Evolutionary conservation across 169 alveolate species (phyloP).

Genomic region (Eimeria sp.): DNA sequence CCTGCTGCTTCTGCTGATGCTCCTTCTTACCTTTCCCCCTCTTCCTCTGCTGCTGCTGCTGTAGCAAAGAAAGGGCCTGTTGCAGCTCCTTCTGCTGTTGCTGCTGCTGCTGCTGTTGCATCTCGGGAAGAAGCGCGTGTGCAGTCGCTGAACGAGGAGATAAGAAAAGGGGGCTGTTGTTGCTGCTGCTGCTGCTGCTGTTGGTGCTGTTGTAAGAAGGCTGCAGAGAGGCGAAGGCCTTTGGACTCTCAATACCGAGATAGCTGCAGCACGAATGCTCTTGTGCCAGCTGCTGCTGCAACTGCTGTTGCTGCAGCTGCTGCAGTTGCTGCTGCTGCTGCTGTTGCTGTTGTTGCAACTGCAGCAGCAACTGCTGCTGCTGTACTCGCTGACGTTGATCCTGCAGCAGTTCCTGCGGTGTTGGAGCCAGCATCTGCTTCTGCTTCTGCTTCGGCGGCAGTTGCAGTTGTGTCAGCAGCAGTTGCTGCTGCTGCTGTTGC

Average conservation of each 20-base stretch:
- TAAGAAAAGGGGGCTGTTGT: not conserved
- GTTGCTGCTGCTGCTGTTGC: conserved; percentile 24
- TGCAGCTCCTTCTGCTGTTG: not conserved
- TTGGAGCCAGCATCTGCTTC: not conserved
- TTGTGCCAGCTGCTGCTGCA: conserved; percentile 83
- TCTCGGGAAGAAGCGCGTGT: conserved; percentile 98
- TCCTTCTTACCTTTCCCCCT: not conserved
- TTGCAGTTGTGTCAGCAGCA: not conserved
- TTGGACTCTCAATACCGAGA: not conserved
- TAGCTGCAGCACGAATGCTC: conserved; percentile 8
- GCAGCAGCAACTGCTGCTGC: not conserved
- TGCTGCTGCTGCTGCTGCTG: conserved; percentile 8
- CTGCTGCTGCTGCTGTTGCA: conserved; percentile 84
- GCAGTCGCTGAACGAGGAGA: conserved; percentile 82
- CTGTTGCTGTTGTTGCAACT: not conserved
- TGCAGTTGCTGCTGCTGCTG: conserved; percentile 2
- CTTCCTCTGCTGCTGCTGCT: not conserved
- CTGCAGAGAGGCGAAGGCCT: conserved; percentile 4
- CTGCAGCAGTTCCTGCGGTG: not conserved
- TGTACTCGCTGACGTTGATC: not conserved
- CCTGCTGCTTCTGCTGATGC: conserved; percentile 25
- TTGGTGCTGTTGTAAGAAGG: not conserved
- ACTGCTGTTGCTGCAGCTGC: conserved; percentile 11
- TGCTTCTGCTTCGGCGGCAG: not conserved
- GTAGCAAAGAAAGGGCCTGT: not conserved